Base-by-base conservation (phyloP, 345 rosid genomes). In the Rhodamnia argentea region DNA sequence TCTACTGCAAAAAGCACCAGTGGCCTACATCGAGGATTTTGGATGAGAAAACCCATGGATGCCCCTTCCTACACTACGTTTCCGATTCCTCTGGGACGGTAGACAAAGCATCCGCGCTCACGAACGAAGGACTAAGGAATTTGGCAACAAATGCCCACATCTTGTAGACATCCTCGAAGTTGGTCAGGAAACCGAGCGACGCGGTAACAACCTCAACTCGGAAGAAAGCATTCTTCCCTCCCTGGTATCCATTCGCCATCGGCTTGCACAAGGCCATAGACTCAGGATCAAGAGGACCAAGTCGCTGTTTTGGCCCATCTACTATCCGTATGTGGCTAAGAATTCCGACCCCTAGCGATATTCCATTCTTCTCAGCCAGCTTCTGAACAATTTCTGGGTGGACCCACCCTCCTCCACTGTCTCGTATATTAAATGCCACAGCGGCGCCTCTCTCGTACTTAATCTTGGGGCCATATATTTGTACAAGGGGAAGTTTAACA, bases 401-500 rank as follows among this genome's bases (percentile, higher is more conserved):
- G 82, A 94, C 88, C 83, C 93, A 86, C 27, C 87, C 84, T 62
- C 90, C 87, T 57, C 87, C 89, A 6, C 83, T 86, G 51, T 91
- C 92, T 82, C 91, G 85, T 40, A 94, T 83, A 70, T 94, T 94
- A 85, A 94, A 94, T 26, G 96, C 96, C 86, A 94, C 94, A 24
- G 95, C 86, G 42, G 93, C 95, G 52, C 95, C 95, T 75, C 95
- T 91, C 88, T 94, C 96, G 52, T 94, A 94, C 87, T 93, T 94
- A 83, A 94, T 94, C 90, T 94, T 94, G 13, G 96, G 96, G 85
- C 96, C 96, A 85, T 94, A 93, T 74, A 94, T 91, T 84, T 93
- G 94, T 62, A 94, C 93, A 78, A 94, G 93, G 87, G 92, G 89
- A 85, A 55, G 54, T 87, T 89, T 90, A 29, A 40, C 88, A 15